Percentiles rank a stretch among this genome's conserved stretches.
Conservation (phyloP, 176 grass and related monocot genomes). For the Avena insularis region DNA sequence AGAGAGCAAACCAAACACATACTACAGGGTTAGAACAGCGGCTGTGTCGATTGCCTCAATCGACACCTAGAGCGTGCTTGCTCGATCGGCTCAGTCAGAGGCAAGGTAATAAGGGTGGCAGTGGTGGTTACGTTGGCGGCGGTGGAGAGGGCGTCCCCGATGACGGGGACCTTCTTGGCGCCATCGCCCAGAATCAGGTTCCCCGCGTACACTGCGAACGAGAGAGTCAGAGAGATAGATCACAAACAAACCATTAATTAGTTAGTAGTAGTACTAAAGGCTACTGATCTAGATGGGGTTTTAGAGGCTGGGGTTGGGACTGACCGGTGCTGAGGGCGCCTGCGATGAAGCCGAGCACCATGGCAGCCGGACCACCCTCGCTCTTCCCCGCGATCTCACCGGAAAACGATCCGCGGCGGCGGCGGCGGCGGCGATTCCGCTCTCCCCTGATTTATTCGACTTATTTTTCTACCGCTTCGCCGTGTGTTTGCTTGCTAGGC, state of each 20-base stretch:
- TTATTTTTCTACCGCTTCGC: too few species aligned
- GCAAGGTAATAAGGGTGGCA: not conserved
- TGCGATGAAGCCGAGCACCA: slow-evolving; percentile 41
- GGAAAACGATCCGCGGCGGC: too few species aligned
- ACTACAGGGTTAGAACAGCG: too few species aligned
- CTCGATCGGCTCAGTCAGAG: too few species aligned
- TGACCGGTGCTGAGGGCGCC: slow-evolving; percentile 35
- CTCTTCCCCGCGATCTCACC: too few species aligned
- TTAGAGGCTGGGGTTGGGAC: not conserved
- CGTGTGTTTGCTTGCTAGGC: too few species aligned
- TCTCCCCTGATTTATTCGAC: too few species aligned
- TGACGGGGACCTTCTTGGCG: not conserved
- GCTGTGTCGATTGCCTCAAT: too few species aligned
- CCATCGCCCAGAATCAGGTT: not conserved
- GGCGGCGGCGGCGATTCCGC: too few species aligned
- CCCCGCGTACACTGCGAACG: not conserved
- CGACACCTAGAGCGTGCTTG: too few species aligned
- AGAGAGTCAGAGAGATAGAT: not conserved
- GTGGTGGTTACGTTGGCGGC: not conserved
- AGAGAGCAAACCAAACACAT: not conserved
- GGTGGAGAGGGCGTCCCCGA: not conserved
- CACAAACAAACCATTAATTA: not conserved
- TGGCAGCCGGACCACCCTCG: not conserved
- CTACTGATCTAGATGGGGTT: too few species aligned
- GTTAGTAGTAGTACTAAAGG: too few species aligned